phyloP scores from a whole-genome alignment of 1,139 yeast species.

The Yamadazyma friedrichii region DNA sequence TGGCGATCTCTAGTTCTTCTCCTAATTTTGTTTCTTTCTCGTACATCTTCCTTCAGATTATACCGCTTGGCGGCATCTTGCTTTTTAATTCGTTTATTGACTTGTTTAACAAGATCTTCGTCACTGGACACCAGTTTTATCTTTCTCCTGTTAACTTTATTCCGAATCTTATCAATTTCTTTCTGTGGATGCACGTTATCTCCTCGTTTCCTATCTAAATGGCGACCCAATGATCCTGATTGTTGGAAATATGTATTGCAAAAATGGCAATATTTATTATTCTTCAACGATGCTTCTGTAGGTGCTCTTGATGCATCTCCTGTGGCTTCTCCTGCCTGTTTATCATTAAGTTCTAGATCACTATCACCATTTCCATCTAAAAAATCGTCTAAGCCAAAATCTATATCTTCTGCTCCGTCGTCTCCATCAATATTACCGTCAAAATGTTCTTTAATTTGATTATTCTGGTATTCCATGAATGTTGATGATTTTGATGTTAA shows the following conservation, averaged over 20 bases:
- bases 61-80: conserved; percentile 8
- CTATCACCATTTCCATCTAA: not conserved
- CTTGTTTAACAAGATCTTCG: conserved; percentile 6
- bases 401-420: not conserved
- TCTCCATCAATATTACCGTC: not conserved
- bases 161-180: conserved; percentile 15
- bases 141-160: conserved; percentile 13
- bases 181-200: conserved; percentile 19
- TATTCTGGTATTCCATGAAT: not conserved
- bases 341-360: not conserved
- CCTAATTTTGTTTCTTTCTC: conserved; percentile 20
- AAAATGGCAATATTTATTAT: conserved; percentile 14
- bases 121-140: not conserved
- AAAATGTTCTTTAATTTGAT: not conserved
- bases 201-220: conserved; percentile 21
- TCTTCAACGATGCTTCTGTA: conserved; percentile 2
- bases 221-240: conserved; percentile 19
- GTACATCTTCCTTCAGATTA: conserved; percentile 15
- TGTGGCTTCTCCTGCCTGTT: not conserved
- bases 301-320: not conserved
- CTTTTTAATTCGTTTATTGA: conserved; percentile 3
- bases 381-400: not conserved
- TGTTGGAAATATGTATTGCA: conserved; percentile 19
- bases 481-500: not conserved
- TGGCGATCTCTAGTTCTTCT: conserved; percentile 20